Conservation (phyloP, 345 rosid species). For the Camelina sativa region DNA sequence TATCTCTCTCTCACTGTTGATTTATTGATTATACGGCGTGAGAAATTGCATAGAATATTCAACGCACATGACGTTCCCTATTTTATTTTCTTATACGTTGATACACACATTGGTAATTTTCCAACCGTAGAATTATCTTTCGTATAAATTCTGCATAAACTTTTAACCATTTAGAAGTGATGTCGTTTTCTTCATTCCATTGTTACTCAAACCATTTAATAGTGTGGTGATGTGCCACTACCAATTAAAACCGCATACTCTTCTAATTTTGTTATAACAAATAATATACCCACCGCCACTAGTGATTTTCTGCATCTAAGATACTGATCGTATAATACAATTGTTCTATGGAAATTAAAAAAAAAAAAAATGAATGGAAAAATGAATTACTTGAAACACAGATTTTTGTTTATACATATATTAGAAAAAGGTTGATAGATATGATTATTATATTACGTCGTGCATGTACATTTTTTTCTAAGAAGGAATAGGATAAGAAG, state of each 20-base stretch:
- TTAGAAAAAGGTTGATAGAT: neutral
- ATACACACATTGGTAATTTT: conserved; percentile 1
- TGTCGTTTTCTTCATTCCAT: conserved; percentile 9
- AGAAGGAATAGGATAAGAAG: conserved; percentile 28
- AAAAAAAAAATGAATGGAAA: neutral
- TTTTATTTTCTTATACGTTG: neutral
- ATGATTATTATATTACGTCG: conserved; percentile 17
- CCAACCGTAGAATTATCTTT: neutral
- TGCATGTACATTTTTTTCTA: conserved; percentile 34
- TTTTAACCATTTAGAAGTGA: conserved; percentile 5
- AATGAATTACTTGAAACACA: neutral
- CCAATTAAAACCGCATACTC: neutral
- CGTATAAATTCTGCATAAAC: neutral
- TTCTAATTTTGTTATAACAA: neutral
- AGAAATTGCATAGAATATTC: conserved; percentile 31
- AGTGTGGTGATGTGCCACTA: neutral
- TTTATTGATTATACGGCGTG: conserved; percentile 30
- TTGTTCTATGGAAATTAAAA: neutral
- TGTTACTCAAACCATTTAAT: conserved; percentile 2
- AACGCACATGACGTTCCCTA: conserved; percentile 30
- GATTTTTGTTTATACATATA: conserved; percentile 1
- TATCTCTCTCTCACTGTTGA: conserved; percentile 15
- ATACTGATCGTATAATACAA: neutral
- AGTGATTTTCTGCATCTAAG: no score
- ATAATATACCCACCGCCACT: no score